Evolutionary conservation across 2,329 filamentous ascomycete genomes (phyloP).

Genomic region (Cladobotryum protrusum): DNA sequence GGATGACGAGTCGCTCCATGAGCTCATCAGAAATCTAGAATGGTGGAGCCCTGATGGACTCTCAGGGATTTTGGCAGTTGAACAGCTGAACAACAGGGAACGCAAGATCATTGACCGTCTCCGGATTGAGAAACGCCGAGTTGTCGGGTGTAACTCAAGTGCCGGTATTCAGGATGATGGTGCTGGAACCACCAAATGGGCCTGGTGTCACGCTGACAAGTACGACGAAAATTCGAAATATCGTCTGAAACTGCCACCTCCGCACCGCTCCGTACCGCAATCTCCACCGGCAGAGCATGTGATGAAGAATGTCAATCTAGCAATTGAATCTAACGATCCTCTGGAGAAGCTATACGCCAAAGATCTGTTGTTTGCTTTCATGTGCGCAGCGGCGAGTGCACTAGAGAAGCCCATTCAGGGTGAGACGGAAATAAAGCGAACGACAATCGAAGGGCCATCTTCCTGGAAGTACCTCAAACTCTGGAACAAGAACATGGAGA

Average conservation of each 20-base stretch:
- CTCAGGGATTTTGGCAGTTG: neutral
- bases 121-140: neutral
- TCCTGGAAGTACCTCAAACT: neutral
- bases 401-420: conserved; percentile 2
- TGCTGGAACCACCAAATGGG: too few species aligned
- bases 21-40: neutral
- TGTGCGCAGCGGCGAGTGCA: conserved; percentile 20
- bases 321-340: conserved; percentile 9
- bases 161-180: too few species aligned
- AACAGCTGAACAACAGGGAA: neutral
- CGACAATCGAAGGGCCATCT: neutral
- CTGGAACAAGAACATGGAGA: neutral
- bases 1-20: neutral
- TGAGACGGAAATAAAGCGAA: neutral
- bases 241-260: too few species aligned
- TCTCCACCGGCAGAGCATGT: too few species aligned
- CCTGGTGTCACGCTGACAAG: too few species aligned
- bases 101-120: neutral
- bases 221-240: too few species aligned
- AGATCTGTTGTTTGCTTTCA: conserved; percentile 24
- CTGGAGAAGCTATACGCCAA: conserved; percentile 17
- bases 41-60: conserved; percentile 5
- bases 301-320: conserved; percentile 1
- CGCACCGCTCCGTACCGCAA: too few species aligned
- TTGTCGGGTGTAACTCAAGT: neutral